These are phyloP conservation scores for Termitomyces sp. DNA, from an alignment of 768 basidiomycete species.

Conservation along the genomic window DNA sequence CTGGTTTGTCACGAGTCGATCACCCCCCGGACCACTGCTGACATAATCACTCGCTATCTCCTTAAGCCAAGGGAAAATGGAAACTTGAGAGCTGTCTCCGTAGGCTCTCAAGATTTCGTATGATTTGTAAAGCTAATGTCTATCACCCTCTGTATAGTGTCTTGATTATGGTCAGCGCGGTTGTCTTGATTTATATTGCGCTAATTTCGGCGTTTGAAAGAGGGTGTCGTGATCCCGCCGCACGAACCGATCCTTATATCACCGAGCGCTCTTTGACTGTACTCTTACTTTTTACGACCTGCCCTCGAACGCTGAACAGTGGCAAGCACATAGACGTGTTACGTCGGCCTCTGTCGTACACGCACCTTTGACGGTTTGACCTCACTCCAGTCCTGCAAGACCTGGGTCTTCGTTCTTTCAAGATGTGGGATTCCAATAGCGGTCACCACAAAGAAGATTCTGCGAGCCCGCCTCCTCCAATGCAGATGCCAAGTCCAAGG, in stretches of 20 bases:
- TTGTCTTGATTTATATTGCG: not conserved
- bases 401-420: conserved; percentile 5
- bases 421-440: conserved; percentile 35
- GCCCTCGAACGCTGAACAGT: not conserved
- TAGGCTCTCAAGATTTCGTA: not conserved
- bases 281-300: not conserved
- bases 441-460: conserved; percentile 16
- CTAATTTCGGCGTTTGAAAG: not conserved
- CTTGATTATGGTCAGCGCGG: not conserved
- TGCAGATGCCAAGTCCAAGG: conserved; percentile 24
- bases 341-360: not conserved
- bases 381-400: not conserved
- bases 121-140: not conserved
- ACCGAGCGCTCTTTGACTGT: not conserved
- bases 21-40: not conserved
- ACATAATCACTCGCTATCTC: not conserved
- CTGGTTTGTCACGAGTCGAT: too few relatives aligned
- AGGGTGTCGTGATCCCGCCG: not conserved
- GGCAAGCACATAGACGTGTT: not conserved
- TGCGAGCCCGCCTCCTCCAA: conserved; percentile 12
- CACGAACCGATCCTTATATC: not conserved
- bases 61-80: not conserved
- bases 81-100: not conserved
- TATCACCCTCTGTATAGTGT: not conserved
- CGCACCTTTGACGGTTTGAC: not conserved